Evolutionary conservation across 768 basidiomycete species (phyloP).

Genomic region (Rhodotorula graminis): DNA sequence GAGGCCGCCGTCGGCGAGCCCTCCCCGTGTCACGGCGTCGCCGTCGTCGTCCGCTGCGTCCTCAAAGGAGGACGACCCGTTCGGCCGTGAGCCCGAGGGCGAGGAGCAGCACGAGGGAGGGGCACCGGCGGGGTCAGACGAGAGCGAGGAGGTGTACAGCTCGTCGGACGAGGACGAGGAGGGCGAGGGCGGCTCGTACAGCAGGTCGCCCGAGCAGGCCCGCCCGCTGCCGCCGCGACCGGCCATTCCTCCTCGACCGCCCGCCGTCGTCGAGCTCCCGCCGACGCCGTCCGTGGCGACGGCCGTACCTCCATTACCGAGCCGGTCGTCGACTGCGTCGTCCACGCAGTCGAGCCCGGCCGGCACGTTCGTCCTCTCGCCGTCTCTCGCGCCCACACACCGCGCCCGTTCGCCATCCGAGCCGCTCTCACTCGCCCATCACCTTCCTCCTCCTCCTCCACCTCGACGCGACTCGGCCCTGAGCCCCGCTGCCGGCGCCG

Average conservation of each 20-base stretch:
- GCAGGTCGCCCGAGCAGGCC: conserved; percentile 3
- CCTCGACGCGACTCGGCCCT: background rate
- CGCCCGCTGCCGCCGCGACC: conserved; percentile 4
- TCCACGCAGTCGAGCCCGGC: background rate
- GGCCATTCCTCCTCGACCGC: conserved; percentile 25
- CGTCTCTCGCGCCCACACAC: background rate
- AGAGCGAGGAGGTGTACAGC: background rate
- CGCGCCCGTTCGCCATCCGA: background rate
- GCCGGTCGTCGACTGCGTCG: conserved; percentile 9
- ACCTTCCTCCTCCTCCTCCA: too few species aligned
- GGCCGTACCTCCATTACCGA: conserved; percentile 3
- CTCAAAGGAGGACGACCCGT: background rate
- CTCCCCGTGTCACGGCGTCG: background rate
- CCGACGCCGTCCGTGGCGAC: background rate
- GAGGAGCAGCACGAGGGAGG: background rate
- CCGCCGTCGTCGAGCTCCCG: background rate
- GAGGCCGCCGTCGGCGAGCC: background rate
- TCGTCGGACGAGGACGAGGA: background rate
- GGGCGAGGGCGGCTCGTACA: conserved; percentile 1
- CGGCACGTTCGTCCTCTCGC: background rate
- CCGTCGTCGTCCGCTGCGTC: background rate
- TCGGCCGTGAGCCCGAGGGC: background rate
- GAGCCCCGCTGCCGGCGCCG: background rate
- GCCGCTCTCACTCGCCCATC: background rate
- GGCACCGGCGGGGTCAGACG: background rate